Percentiles rank a stretch among this genome's conserved stretches.
phyloP scores from a whole-genome alignment of 164 flowering plant genomes.

The Kalanchoe fedtschenkoi region DNA sequence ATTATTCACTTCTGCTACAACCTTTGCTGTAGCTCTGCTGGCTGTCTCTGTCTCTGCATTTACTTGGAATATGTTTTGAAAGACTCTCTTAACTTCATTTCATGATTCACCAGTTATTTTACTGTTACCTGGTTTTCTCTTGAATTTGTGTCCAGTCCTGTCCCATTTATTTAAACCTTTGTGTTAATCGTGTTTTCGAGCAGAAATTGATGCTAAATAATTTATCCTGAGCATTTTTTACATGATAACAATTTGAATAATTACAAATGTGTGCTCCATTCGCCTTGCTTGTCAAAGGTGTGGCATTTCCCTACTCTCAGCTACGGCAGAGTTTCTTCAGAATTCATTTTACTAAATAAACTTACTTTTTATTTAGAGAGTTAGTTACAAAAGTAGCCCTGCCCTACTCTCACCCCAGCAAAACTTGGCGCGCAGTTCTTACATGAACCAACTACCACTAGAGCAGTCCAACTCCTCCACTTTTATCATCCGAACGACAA shows the following conservation, averaged over 20 bases:
- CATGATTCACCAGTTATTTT: background rate
- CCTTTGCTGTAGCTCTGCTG: background rate
- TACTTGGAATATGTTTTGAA: background rate
- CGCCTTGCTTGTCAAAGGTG: too few relatives aligned
- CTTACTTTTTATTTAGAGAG: too few relatives aligned
- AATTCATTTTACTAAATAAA: too few relatives aligned
- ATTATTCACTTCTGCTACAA: background rate
- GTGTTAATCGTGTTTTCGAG: too few relatives aligned
- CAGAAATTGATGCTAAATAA: too few relatives aligned
- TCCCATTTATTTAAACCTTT: conserved; percentile 3
- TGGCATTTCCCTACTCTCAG: too few relatives aligned
- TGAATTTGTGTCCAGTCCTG: background rate
- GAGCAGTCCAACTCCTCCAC: background rate
- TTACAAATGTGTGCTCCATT: too few relatives aligned
- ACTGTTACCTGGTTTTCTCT: too few relatives aligned
- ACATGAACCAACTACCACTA: background rate
- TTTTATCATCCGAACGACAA: background rate
- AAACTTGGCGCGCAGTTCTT: background rate
- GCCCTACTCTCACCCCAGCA: too few relatives aligned
- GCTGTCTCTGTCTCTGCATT: background rate
- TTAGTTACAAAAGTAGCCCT: background rate
- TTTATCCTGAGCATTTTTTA: too few relatives aligned
- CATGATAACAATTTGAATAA: too few relatives aligned
- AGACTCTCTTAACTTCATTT: background rate
- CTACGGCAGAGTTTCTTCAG: too few relatives aligned